phyloP scores from a whole-genome alignment of 148 eudicot species.

The Rhododendron ferrugineum region DNA sequence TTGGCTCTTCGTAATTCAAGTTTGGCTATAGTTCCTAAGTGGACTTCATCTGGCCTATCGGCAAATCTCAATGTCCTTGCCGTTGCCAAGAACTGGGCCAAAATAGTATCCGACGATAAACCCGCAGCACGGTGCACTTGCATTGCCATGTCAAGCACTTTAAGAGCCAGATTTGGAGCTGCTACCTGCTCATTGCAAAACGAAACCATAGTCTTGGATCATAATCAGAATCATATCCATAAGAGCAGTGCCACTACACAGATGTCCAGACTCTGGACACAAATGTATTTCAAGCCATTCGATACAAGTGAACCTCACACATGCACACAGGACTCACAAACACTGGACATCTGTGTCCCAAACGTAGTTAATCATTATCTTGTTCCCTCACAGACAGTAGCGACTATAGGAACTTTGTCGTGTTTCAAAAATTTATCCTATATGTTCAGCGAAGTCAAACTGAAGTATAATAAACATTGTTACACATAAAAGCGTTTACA shows the following conservation, averaged over 20 bases:
- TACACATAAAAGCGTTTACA: neutral
- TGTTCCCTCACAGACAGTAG: neutral
- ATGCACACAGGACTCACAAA: neutral
- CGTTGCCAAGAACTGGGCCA: constrained; percentile 86
- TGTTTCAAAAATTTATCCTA: neutral
- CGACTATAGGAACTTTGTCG: no score
- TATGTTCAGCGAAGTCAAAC: neutral
- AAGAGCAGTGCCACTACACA: neutral
- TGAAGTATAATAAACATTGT: neutral
- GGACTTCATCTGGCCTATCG: constrained; percentile 99
- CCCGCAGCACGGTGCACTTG: constrained; percentile 98
- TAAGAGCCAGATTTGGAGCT: constrained; percentile 88
- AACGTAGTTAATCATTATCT: neutral
- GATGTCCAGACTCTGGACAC: neutral
- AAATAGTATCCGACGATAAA: constrained; percentile 72
- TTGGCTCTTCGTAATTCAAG: constrained; percentile 70
- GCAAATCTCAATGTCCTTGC: constrained; percentile 95
- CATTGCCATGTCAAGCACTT: constrained; percentile 92
- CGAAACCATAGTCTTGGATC: neutral
- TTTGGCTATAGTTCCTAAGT: constrained; percentile 78
- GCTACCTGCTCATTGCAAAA: constrained; percentile 50
- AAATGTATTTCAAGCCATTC: neutral
- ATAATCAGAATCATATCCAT: neutral
- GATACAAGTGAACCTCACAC: neutral
- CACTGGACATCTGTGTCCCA: neutral